Base-by-base conservation (phyloP, 225 moss, liverwort and hornwort genomes). In the Physcomitrellopsis africana region DNA sequence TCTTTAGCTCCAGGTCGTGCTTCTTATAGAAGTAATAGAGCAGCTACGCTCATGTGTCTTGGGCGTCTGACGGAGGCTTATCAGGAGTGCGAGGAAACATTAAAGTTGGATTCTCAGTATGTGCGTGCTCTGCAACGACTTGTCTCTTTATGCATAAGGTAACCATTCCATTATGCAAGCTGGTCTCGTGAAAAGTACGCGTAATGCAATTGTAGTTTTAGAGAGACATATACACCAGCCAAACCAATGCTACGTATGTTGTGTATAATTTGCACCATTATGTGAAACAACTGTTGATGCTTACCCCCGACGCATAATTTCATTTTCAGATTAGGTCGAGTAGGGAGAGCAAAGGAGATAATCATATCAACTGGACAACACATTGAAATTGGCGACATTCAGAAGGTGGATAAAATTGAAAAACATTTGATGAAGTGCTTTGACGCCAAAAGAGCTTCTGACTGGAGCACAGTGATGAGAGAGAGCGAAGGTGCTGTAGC, bases 131-230 rank as follows among this genome's bases (percentile, higher is more conserved):
- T 91, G 70, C 91, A 92, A 79, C 84, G 94, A 7, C 86, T 95
- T 68, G 94, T 75, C n/a, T 81, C 89, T 67, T 78, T 95, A 53
- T 95, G 91, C 76, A 77, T 92, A 61, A 91, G 94, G 94, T 95
- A 76, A 60, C 9, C 17, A 20, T 47, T 26, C 56, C 41, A 60
- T 41, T 24, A 24, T 69, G 51, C 22, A 73, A 63, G 63, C 43
- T 63, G 37, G 46, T 45, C 24, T 51, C 19, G 4, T 73, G 43
- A 51, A 12, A 43, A 15, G 42, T 56, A 32, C 61, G 58, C 3
- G 44, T 58, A n/a, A 51, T 26, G 59, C 19, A 73, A 52, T 22
- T 51, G 12, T 37, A 59, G 46, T 42, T 32, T 11, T 51, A 51
- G 51, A 71, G 19, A 65, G 32, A n/a, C 26, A n/a, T 37, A 47